Conservation (phyloP, 768 basidiomycete species). For the Mrakia frigida region DNA sequence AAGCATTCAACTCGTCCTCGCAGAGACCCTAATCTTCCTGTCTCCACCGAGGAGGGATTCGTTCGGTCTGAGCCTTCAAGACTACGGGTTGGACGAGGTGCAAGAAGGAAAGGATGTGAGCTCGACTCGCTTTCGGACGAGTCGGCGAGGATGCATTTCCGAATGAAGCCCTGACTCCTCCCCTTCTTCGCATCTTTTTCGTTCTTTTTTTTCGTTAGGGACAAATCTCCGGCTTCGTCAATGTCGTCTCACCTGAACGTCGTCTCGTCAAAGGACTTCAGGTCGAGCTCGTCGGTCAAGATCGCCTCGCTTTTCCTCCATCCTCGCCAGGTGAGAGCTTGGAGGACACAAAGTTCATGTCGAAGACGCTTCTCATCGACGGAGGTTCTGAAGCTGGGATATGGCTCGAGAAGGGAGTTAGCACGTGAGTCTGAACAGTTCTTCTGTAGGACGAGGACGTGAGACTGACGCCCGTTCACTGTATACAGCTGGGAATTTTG, state of each 20-base stretch:
- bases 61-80: background rate
- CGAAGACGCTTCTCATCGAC: background rate
- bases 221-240: background rate
- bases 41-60: background rate
- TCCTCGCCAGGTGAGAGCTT: too few relatives aligned
- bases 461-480: background rate
- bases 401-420: background rate
- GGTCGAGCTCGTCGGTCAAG: background rate
- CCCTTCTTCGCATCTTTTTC: background rate
- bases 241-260: background rate
- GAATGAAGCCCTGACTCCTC: background rate
- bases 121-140: background rate
- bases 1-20: background rate
- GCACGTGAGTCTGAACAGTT: background rate
- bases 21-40: background rate
- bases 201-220: background rate
- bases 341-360: background rate
- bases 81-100: background rate
- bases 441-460: too few relatives aligned
- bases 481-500: background rate
- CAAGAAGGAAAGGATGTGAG: conserved; percentile 1
- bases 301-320: background rate
- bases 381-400: background rate
- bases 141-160: background rate
- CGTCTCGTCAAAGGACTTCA: background rate